phyloP scores from a whole-genome alignment of 1,284 basidiomycete genomes.

The Rhodotorula glutinis region DNA sequence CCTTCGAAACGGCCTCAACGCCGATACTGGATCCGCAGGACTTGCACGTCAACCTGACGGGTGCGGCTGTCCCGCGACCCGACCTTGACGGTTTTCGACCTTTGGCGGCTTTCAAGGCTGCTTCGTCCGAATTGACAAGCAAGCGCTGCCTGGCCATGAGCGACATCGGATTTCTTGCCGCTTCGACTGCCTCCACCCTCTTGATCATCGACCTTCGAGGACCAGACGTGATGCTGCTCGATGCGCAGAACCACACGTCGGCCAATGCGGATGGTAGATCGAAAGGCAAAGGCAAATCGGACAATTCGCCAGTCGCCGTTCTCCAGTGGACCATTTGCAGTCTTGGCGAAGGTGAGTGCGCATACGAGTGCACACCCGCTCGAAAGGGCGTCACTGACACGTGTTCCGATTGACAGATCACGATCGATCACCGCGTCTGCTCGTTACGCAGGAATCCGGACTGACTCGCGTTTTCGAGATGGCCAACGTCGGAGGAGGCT shows the following conservation, averaged over 20 bases:
- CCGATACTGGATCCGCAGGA: slow-evolving; percentile 55
- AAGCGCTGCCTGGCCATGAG: slow-evolving; percentile 20
- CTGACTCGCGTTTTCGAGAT: slow-evolving; percentile 34
- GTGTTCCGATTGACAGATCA: slow-evolving; percentile 10
- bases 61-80: slow-evolving; percentile 3
- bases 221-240: slow-evolving; percentile 61
- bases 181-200: slow-evolving; percentile 61
- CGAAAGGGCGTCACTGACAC: background rate
- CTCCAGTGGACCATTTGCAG: slow-evolving; percentile 66
- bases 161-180: slow-evolving; percentile 44
- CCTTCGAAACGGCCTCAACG: slow-evolving; percentile 52
- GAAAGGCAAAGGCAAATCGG: slow-evolving; percentile 48
- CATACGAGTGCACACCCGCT: background rate
- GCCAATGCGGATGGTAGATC: slow-evolving; percentile 1
- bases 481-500: slow-evolving; percentile 18
- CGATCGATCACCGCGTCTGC: slow-evolving; percentile 56
- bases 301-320: slow-evolving; percentile 52
- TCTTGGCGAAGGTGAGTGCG: slow-evolving; percentile 55
- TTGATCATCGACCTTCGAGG: slow-evolving; percentile 68
- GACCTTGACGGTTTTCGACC: slow-evolving; percentile 65
- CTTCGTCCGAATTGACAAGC: background rate
- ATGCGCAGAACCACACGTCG: slow-evolving; percentile 46
- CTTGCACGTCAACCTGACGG: slow-evolving; percentile 19
- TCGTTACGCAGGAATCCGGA: slow-evolving; percentile 63
- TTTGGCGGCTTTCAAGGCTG: slow-evolving; percentile 44